Percentiles rank a stretch among this genome's conserved stretches.
These are phyloP conservation scores for Thamnidium elegans DNA, from an alignment of 192 early-diverging fungal species.

Conservation along the genomic window DNA sequence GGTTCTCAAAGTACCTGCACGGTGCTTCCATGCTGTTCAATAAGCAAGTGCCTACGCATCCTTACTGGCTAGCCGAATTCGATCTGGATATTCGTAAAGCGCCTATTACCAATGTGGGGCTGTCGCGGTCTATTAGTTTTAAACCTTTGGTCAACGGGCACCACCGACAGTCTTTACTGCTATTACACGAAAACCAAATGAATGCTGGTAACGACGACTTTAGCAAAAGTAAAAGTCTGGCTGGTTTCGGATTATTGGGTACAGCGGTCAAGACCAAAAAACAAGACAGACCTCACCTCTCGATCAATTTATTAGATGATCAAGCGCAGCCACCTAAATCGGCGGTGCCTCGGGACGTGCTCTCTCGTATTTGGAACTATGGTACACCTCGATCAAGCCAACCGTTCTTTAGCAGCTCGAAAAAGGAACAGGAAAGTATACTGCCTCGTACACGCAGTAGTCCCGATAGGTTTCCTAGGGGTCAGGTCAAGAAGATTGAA, in stretches of 20 bases:
- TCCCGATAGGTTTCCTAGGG: no score
- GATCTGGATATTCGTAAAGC: slow-evolving; percentile 30
- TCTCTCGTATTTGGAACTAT: neutral
- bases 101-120: slow-evolving; percentile 23
- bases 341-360: neutral
- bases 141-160: slow-evolving; percentile 36
- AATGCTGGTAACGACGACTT: no score
- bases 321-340: neutral
- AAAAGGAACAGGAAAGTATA: neutral
- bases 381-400: neutral
- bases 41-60: slow-evolving; percentile 47
- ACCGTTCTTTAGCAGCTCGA: neutral
- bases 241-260: neutral
- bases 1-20: slow-evolving; percentile 86
- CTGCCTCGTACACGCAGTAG: neutral
- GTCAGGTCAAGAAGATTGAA: slow-evolving; percentile 59
- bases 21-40: slow-evolving; percentile 65
- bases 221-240: neutral
- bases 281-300: no score
- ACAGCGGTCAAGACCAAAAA: no score
- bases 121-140: slow-evolving; percentile 32
- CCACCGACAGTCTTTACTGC: slow-evolving; percentile 27
- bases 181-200: neutral
- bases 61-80: slow-evolving; percentile 55
- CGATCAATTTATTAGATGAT: neutral